Conservation (phyloP, 2,329 filamentous ascomycete genomes). For the Beauveria caledonica region DNA sequence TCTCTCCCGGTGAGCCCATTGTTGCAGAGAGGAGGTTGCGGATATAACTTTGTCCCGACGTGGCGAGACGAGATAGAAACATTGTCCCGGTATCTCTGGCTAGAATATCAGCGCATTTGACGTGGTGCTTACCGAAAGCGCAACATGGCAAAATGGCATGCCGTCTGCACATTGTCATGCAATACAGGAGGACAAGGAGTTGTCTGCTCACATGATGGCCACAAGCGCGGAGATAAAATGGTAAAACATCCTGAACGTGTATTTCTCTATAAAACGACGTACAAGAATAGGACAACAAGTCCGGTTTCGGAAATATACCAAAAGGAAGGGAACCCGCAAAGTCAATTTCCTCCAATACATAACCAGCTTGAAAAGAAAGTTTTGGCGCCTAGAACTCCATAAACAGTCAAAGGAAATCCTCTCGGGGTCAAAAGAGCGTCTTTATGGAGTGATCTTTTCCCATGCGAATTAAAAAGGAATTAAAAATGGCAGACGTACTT, state of each 20-base stretch:
- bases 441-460: not conserved
- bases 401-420: not conserved
- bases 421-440: conserved; percentile 4
- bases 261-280: not conserved
- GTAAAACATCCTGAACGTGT: not conserved
- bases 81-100: no score
- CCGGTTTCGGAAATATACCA: not conserved
- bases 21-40: no score
- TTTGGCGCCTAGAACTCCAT: not conserved
- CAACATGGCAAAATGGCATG: no score
- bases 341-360: not conserved
- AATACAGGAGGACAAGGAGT: not conserved
- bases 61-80: no score
- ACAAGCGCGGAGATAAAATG: not conserved
- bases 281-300: not conserved
- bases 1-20: no score
- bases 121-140: no score
- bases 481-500: not conserved
- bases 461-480: conserved; percentile 2
- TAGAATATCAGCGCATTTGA: no score
- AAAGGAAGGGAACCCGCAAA: not conserved
- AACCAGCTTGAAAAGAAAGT: not conserved
- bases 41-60: no score
- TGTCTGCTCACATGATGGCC: not conserved
- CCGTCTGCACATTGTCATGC: no score